Percentiles rank a stretch among this genome's conserved stretches.
These are phyloP conservation scores for Artemisia annua DNA, from an alignment of 129 eudicot species.

Conservation along the genomic window DNA sequence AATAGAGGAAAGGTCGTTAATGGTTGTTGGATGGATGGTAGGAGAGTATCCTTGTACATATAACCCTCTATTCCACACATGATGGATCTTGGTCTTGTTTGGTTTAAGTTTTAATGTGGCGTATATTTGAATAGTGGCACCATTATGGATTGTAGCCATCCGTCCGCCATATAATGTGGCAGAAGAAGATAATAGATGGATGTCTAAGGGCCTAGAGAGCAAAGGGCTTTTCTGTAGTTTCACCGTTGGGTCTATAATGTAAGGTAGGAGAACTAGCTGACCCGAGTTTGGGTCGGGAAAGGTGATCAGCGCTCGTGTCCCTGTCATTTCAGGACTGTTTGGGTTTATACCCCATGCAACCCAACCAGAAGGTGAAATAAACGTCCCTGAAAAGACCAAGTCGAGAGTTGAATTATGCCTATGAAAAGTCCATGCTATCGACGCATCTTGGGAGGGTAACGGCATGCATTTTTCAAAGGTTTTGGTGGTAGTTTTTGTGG, in stretches of 20 bases:
- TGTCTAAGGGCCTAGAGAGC: slow-evolving; percentile 79
- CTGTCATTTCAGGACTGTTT: slow-evolving; percentile 75
- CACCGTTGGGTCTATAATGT: slow-evolving; percentile 70
- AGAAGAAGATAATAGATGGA: slow-evolving; percentile 73
- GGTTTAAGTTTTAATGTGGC: slow-evolving; percentile 72
- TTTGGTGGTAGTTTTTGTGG: slow-evolving; percentile 52
- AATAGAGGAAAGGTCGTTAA: slow-evolving; percentile 63
- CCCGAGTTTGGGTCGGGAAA: slow-evolving; percentile 97
- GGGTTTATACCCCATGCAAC: slow-evolving; percentile 96
- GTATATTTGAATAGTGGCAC: slow-evolving; percentile 65
- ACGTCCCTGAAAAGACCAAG: slow-evolving; percentile 70
- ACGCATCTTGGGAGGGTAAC: slow-evolving; percentile 87
- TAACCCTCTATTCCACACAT: slow-evolving; percentile 82
- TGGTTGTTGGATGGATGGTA: slow-evolving; percentile 78
- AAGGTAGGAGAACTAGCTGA: slow-evolving; percentile 76
- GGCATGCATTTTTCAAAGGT: slow-evolving; percentile 74
- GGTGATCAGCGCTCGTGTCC: slow-evolving; percentile 82
- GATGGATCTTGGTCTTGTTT: slow-evolving; percentile 74
- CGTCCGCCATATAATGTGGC: slow-evolving; percentile 78
- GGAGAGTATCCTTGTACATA: slow-evolving; percentile 99
- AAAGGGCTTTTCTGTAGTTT: slow-evolving; percentile 66
- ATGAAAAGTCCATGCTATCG: slow-evolving; percentile 85
- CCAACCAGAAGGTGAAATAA: slow-evolving; percentile 98
- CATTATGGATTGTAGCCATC: slow-evolving; percentile 75
- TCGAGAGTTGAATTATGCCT: slow-evolving; percentile 82